A percentile compares a stretch with the other conserved stretches of the same genome.
phyloP scores from a whole-genome alignment of 805 yeast genomes.

The Martiniozyma abietophila region DNA sequence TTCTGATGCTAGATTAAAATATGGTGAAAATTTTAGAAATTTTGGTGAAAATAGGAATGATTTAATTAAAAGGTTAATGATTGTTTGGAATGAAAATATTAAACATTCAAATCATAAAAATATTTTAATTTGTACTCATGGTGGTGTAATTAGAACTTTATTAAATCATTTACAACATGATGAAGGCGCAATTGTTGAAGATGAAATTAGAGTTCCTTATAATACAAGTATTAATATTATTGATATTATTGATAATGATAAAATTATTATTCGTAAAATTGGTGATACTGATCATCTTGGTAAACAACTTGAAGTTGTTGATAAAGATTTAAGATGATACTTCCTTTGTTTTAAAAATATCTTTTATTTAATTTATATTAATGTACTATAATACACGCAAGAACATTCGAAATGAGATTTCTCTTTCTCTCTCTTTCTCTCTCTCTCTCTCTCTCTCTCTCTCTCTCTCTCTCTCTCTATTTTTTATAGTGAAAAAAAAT shows the following conservation, averaged over 20 bases:
- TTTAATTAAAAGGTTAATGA: constrained; percentile 39
- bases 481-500: not conserved
- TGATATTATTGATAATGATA: constrained; percentile 36
- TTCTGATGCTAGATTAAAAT: constrained; percentile 49
- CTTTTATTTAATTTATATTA: too few species aligned
- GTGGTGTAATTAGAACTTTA: constrained; percentile 66
- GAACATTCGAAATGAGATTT: not conserved
- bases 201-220: constrained; percentile 42
- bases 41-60: constrained; percentile 51
- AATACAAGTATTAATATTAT: constrained; percentile 68
- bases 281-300: constrained; percentile 68
- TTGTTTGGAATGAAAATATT: constrained; percentile 31
- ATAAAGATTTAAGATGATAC: constrained; percentile 4
- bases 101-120: constrained; percentile 31
- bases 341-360: too few species aligned
- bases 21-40: constrained; percentile 50
- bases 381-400: not conserved
- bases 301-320: constrained; percentile 32
- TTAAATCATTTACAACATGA: constrained; percentile 37
- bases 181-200: constrained; percentile 30
- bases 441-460: not conserved
- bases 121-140: constrained; percentile 63
- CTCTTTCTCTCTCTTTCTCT: not conserved
- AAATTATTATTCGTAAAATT: constrained; percentile 41
- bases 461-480: not conserved